A percentile compares a stretch with the other conserved stretches of the same genome.
Conservation (phyloP, 495 filamentous ascomycete species). For the Penicillium cinerascens region DNA sequence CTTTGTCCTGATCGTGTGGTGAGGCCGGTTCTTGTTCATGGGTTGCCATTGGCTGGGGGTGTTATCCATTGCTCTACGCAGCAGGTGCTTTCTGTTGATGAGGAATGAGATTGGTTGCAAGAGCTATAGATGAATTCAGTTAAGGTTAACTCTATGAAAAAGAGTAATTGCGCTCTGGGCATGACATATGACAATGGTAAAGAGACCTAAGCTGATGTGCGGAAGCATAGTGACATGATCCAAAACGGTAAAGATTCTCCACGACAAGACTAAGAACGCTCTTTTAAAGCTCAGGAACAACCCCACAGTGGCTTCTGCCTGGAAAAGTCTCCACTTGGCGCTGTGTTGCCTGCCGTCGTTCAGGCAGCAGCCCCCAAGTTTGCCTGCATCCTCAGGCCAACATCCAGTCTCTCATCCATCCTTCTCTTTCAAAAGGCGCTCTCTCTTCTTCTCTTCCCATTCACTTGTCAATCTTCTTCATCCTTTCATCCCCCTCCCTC, state of each 20-base stretch:
- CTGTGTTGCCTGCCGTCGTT: neutral
- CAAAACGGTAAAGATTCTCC: no score
- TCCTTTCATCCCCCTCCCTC: neutral
- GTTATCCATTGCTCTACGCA: conserved; percentile 25
- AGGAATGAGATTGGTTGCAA: neutral
- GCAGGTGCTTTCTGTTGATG: conserved; percentile 8
- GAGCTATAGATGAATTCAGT: neutral
- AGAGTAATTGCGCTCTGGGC: no score
- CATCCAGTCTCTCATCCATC: neutral
- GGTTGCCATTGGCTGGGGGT: conserved; percentile 14
- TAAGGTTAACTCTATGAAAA: no score
- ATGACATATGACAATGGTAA: no score
- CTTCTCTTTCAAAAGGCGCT: neutral
- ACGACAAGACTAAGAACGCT: no score
- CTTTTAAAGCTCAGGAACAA: no score
- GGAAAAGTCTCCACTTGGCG: neutral
- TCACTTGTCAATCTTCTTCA: neutral
- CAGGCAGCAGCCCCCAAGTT: neutral
- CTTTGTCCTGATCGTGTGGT: conserved; percentile 13
- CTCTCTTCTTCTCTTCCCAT: neutral
- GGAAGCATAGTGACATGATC: no score
- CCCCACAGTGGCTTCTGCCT: neutral
- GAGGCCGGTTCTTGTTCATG: conserved; percentile 4
- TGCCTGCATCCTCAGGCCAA: neutral
- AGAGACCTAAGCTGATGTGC: no score